Evolutionary conservation across 2,329 filamentous ascomycete species (phyloP), one percentile per base, ranked within the genome.

Genomic region (Knufia petricola): DNA sequence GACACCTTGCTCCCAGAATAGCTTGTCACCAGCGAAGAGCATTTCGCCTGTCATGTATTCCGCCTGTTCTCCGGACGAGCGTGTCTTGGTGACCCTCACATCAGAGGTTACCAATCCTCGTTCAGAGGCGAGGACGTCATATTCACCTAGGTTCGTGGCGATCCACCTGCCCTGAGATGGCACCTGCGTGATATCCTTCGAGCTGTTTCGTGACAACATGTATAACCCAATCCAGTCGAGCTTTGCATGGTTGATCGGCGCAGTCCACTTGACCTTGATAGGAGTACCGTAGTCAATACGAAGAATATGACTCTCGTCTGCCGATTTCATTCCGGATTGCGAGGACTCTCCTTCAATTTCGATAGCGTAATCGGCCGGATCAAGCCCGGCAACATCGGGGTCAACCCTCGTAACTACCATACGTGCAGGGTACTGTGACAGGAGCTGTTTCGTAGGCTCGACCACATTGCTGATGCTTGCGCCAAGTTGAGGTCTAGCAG

Each of bases 211-310:
- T 2, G 87, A 88, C 2, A 98, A 87, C 78, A 89, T 88, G 71
- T 96, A 98, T 4, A 98, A 74, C 3, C 90, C 90, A 46, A 98
- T 82, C 92, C 92, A 98, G 65, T 98, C 92, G 60, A 84, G 85
- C 63, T 85, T 88, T 68, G 82, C 83, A 67, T 96, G 92, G 55
- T 88, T 86, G 31, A 81, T 74, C 0, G 92, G 90, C 0, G 90
- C 92, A 23, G 79, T 85, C 92, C 92, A 98, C 58, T 79, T 85
- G 54, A 96, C 86, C 57, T 78, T 84, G 63, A 98, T 86, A 0
- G 92, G 88, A 0, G 88, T 78, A 30, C 92, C 92, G 58, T 95
- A 98, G 63, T 94, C 83, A 47, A 95, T 84, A 0, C 82, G 78
- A 55, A 88, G 72, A 1, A 87, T 87, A 63, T 86, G 84, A 59